These are phyloP conservation scores for Aristolochia californica DNA, from an alignment of 164 flowering plant genomes.

Conservation along the genomic window DNA sequence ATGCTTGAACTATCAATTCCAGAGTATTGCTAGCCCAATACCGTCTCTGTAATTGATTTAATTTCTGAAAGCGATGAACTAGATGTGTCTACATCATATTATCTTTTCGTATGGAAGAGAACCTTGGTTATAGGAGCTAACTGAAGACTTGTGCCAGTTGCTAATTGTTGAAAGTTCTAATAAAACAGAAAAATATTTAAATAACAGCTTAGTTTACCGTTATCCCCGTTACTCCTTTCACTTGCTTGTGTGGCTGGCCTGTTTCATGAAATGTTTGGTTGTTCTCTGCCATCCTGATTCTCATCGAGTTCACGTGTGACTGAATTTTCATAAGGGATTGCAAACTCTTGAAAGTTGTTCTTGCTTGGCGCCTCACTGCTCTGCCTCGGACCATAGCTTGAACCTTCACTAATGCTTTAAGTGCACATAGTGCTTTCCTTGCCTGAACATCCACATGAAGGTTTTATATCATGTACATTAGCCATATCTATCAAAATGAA, in stretches of 20 bases:
- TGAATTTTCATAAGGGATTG: slow-evolving; percentile 27
- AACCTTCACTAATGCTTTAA: slow-evolving; percentile 77
- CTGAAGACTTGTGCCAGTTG: no score
- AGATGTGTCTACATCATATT: neutral
- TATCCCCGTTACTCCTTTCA: neutral
- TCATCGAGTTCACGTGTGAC: slow-evolving; percentile 18
- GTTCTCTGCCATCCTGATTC: slow-evolving; percentile 10
- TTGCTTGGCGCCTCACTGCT: slow-evolving; percentile 47
- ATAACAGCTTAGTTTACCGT: no score
- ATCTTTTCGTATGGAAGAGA: no score
- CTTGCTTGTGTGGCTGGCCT: slow-evolving; percentile 12
- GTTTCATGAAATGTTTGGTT: slow-evolving; percentile 8
- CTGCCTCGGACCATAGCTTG: slow-evolving; percentile 77
- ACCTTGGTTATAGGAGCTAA: no score
- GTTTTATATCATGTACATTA: no score
- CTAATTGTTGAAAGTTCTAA: no score
- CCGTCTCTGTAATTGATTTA: neutral
- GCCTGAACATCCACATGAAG: slow-evolving; percentile 34
- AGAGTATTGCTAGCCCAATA: no score
- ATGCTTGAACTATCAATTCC: no score
- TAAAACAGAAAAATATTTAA: no score
- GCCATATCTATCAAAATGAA: neutral
- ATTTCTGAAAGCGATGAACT: no score
- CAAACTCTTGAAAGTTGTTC: slow-evolving; percentile 23
- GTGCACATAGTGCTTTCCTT: slow-evolving; percentile 71